Conservation (phyloP, 2,329 filamentous ascomycete genomes). For the Emergomyces pasteurianus region DNA sequence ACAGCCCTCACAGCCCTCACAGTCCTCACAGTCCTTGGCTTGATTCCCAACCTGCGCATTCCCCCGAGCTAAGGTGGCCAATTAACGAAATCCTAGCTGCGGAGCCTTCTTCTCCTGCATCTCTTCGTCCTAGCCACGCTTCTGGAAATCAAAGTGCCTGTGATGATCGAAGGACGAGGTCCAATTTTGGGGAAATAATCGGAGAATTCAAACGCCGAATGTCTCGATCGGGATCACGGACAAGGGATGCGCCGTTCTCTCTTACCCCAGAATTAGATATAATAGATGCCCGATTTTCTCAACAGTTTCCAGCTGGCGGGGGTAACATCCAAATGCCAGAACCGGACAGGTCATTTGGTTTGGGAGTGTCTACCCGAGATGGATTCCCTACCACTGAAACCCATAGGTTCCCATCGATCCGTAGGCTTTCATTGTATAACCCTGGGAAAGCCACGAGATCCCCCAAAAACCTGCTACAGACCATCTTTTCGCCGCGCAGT, state of each 20-base stretch:
- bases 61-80: neutral
- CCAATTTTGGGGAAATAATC: conserved; percentile 2
- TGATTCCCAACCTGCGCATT: neutral
- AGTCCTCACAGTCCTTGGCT: conserved; percentile 7
- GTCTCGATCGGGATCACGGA: conserved; percentile 9
- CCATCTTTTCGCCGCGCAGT: conserved; percentile 17
- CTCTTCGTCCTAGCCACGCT: neutral
- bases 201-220: conserved; percentile 2
- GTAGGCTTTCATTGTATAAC: conserved; percentile 25
- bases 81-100: neutral
- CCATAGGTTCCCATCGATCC: conserved; percentile 25
- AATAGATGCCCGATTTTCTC: neutral
- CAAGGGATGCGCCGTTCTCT: conserved; percentile 23
- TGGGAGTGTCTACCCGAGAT: neutral
- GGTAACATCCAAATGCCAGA: neutral
- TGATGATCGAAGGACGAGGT: neutral
- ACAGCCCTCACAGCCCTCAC: conserved; percentile 7
- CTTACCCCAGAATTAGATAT: conserved; percentile 5
- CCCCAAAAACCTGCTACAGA: conserved; percentile 1
- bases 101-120: neutral
- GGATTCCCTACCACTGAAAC: conserved; percentile 9
- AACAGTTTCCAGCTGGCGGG: neutral
- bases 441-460: neutral
- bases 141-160: neutral
- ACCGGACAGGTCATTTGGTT: neutral